phyloP scores from a whole-genome alignment of 805 yeast genomes.

The Suhomyces sp. region DNA sequence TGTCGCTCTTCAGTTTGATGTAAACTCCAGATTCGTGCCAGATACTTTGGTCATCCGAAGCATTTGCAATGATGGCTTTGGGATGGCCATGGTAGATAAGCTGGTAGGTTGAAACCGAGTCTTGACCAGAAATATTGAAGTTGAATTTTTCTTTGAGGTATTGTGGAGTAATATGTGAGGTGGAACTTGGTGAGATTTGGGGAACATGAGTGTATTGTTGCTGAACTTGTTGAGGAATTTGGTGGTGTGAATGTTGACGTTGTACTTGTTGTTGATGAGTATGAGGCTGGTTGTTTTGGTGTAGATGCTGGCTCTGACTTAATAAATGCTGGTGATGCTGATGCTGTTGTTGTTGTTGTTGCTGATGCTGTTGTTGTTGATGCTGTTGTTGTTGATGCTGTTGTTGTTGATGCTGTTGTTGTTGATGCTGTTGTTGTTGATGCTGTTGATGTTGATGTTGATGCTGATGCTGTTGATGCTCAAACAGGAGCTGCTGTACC shows the following conservation, averaged over 20 bases:
- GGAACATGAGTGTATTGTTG: neutral
- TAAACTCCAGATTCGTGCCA: slow-evolving; percentile 29
- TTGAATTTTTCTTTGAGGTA: slow-evolving; percentile 21
- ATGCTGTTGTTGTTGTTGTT: neutral
- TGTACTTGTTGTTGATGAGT: slow-evolving; percentile 1
- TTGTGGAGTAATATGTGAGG: slow-evolving; percentile 16
- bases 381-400: no score
- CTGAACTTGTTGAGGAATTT: neutral
- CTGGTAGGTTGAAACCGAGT: slow-evolving; percentile 20
- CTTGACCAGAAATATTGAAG: slow-evolving; percentile 24
- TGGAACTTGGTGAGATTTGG: neutral
- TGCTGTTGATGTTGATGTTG: no score
- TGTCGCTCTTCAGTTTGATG: slow-evolving; percentile 13
- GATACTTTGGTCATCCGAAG: slow-evolving; percentile 17
- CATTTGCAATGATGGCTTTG: slow-evolving; percentile 21
- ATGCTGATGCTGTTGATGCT: no score
- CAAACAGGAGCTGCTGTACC: no score
- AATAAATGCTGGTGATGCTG: neutral
- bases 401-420: no score
- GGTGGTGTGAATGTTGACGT: slow-evolving; percentile 2
- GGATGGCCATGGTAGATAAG: slow-evolving; percentile 27
- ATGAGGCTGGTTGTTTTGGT: slow-evolving; percentile 1
- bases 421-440: no score
- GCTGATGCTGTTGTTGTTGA: no score
- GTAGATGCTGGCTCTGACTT: neutral